Evolutionary conservation across 805 yeast species (phyloP), one percentile per base, ranked within the genome.

Genomic region (Saturnispora halmiae): DNA sequence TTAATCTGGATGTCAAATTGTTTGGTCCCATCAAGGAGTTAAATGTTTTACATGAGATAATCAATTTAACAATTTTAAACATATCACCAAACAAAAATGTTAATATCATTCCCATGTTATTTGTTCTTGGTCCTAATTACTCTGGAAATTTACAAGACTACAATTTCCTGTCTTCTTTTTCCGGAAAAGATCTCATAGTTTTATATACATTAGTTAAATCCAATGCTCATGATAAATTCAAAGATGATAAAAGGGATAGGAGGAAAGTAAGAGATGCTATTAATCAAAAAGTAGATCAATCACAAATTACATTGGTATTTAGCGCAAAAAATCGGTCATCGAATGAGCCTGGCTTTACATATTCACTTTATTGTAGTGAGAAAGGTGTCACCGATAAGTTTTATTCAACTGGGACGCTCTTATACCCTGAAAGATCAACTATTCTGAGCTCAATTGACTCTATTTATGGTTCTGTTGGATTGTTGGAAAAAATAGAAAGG

Each of bases 391-490:
- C 14, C 13, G 36, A 31, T 21, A n/a, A 7, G 13, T 38, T 31
- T 22, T 26, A 18, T 13, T 4, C 36, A 7, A 14, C 21, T 20
- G 10, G 27, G 9, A 27, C 14, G 4, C 32, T 14, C 13, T 4
- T 31, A 10, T 32, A 6, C 18, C 36, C 36, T 10, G 4, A 19
- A 7, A 32, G 27, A 14, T 4, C 26, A 1, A 28, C 34, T 2
- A 18, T 52, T 3, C 26, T 46, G 1, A 42, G 44, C 22, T 27
- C 46, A 1, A 29, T 73, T 4, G 65, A 69, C 41, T 53, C 69
- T 2, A 49, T 75, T 14, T 81, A 83, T 3, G 81, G 84, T 0
- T 51, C 73, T 1, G 66, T 73, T 2, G 41, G 73, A 0, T 46
- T 72, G 1, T 53, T 78, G 19, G 57, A 66, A 32, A 42, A 74